Conservation (phyloP, 2,329 filamentous ascomycete species). For the Fusarium napiforme region DNA sequence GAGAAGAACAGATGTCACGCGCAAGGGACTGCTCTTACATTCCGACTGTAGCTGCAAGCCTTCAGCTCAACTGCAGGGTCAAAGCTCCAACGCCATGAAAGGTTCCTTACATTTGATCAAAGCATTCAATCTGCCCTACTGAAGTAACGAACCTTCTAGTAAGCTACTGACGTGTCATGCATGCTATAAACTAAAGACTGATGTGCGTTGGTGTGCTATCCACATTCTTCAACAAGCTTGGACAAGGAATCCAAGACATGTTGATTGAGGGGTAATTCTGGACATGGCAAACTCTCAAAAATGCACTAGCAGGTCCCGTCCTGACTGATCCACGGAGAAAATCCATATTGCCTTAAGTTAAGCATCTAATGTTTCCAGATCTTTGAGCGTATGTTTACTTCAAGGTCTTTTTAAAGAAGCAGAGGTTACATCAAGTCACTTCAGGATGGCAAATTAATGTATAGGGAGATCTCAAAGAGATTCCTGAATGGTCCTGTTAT, state of each 20-base stretch:
- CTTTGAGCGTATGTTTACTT: neutral
- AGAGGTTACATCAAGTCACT: neutral
- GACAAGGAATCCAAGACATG: neutral
- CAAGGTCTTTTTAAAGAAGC: accelerated
- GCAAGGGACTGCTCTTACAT: slow-evolving; percentile 9
- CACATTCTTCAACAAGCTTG: neutral
- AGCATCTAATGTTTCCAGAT: neutral
- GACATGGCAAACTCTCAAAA: neutral
- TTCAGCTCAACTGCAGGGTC: neutral
- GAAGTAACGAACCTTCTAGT: slow-evolving; percentile 5
- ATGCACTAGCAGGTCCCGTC: neutral
- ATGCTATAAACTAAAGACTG: neutral
- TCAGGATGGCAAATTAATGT: neutral
- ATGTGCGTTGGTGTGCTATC: neutral
- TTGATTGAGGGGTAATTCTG: neutral
- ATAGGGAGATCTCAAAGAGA: neutral
- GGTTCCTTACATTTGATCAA: neutral
- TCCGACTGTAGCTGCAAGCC: neutral
- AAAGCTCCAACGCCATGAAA: slow-evolving; percentile 8
- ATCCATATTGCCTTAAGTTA: neutral
- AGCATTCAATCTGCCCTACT: neutral
- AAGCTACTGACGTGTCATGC: slow-evolving; percentile 25
- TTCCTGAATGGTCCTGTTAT: neutral
- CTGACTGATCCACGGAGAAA: neutral
- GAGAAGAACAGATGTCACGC: slow-evolving; percentile 4